Evolutionary conservation across 2,329 filamentous ascomycete species (phyloP), one percentile per base, ranked within the genome.

Genomic region (Blastomyces emzantsi): DNA sequence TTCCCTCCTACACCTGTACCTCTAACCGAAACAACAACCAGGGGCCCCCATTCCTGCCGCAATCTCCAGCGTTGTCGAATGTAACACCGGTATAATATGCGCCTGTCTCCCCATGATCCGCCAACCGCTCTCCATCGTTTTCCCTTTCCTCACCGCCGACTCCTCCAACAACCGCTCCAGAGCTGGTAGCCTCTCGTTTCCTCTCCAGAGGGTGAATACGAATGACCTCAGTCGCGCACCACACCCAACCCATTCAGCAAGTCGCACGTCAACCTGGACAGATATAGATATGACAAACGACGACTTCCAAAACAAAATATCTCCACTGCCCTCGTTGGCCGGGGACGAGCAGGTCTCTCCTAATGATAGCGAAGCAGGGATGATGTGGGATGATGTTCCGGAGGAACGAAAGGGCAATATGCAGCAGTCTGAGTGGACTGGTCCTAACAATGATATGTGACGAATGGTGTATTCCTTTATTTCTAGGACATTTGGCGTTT

Each of bases 71-170:
- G 71, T 73, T 11, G 67, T 77, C 41, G 76, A 78, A 69, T 69
- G 71, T 33, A 74, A 74, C 62, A 68, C 72, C 15, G 73, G 69
- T 22, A 72, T 76, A 36, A 73, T 75, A 41, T 76, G 74, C 62
- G 73, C 76, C 19, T 77, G 74, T 61, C 71, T 77, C 7, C 75
- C 76, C 11, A 75, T 76, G 69, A 70, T 73, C 58, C 70, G 73
- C 51, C 69, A 70, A n/a, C 69, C 72, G 0, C 69, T 76, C 8
- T 63, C 66, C 47, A 64, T 65, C 11, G 25, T 67, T 2, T 69
- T 69, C 43, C 68, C 68, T 3, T 51, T 55, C n/a, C 62, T 68
- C 30, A 66, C 68, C 59, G 33, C 60, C 64, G 15, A 47, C 39
- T 19, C 39, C 15, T n/a, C 56, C 39, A 15, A n/a, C 22, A 33